Percentiles rank a stretch among this genome's conserved stretches.
These are phyloP conservation scores for Rutstroemia sp. DNA, from an alignment of 2,329 filamentous ascomycete species.

Conservation along the genomic window DNA sequence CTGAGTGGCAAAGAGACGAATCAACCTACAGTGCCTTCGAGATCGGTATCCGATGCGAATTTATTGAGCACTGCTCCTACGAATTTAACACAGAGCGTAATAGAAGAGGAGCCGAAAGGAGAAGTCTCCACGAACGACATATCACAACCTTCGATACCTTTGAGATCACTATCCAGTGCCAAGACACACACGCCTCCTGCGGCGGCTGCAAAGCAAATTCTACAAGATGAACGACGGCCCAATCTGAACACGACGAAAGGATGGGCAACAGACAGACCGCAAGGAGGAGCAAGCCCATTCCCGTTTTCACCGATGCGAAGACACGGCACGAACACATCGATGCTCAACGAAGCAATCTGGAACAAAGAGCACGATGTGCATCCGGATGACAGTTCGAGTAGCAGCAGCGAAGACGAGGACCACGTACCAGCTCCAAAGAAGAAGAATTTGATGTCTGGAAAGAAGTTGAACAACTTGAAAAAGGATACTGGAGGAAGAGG, in stretches of 20 bases:
- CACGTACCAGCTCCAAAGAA: conserved; percentile 1
- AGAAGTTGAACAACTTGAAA: background rate
- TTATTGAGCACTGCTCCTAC: background rate
- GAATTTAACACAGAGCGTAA: too few relatives aligned
- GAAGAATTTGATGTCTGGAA: conserved; percentile 1
- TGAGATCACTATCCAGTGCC: background rate
- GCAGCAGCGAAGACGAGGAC: conserved; percentile 19
- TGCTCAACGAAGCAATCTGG: conserved; percentile 23
- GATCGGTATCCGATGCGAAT: background rate
- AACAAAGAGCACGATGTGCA: conserved; percentile 9
- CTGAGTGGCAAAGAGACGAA: background rate
- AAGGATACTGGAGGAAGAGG: conserved; percentile 7
- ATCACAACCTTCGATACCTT: background rate
- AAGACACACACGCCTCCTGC: background rate
- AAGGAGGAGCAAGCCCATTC: conserved; percentile 15
- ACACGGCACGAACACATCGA: conserved; percentile 20
- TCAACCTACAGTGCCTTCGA: background rate
- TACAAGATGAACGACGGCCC: background rate
- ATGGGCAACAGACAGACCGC: conserved; percentile 23
- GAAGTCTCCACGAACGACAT: background rate
- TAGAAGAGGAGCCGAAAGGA: too few relatives aligned
- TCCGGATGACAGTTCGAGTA: conserved; percentile 9
- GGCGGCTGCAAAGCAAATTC: background rate
- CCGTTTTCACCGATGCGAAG: conserved; percentile 14
- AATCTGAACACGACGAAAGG: conserved; percentile 5